phyloP scores from a whole-genome alignment of 768 basidiomycete species.

The Cystofilobasidium capitatum region DNA sequence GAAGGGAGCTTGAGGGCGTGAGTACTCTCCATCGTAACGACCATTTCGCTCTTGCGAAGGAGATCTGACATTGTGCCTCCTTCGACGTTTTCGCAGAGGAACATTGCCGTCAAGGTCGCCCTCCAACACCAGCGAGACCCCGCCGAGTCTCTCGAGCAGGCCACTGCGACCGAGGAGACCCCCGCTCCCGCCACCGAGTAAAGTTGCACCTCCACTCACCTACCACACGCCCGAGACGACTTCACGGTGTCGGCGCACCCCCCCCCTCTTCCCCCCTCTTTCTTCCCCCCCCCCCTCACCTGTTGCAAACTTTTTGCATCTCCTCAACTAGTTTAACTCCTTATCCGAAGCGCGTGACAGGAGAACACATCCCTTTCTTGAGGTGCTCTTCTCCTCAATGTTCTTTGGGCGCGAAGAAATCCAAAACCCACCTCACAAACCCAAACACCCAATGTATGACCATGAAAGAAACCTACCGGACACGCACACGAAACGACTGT shows the following conservation, averaged over 20 bases:
- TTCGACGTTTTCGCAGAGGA: slow-evolving; percentile 44
- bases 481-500: too few relatives aligned
- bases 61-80: not conserved
- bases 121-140: slow-evolving; percentile 62
- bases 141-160: slow-evolving; percentile 15
- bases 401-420: too few relatives aligned
- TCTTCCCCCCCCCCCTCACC: not conserved
- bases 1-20: slow-evolving; percentile 65
- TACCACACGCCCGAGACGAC: not conserved
- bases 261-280: not conserved
- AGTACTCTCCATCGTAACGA: too few relatives aligned
- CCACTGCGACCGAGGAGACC: slow-evolving; percentile 1
- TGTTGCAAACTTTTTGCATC: not conserved
- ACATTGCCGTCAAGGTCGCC: slow-evolving; percentile 86
- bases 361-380: not conserved
- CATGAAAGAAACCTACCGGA: too few relatives aligned
- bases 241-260: not conserved
- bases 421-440: too few relatives aligned
- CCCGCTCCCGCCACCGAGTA: slow-evolving; percentile 10
- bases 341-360: too few relatives aligned
- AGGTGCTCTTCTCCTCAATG: too few relatives aligned
- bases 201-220: not conserved
- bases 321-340: not conserved
- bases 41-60: not conserved
- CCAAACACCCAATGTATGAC: too few relatives aligned